Conservation (phyloP, 2,329 filamentous ascomycete species). For the Xylariaceae sp. region DNA sequence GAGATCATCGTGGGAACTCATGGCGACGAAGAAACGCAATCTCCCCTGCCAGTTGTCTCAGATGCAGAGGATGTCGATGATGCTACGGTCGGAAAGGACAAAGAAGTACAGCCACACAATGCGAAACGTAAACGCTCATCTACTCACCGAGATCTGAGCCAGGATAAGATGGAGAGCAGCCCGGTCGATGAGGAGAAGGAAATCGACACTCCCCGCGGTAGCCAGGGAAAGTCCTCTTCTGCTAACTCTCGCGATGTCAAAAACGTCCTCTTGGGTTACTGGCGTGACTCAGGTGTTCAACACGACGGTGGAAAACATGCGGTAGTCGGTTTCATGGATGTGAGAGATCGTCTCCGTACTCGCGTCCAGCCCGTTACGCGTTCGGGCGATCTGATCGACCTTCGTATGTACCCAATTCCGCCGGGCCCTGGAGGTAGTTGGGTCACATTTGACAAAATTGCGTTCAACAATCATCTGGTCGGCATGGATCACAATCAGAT, state of each 20-base stretch:
- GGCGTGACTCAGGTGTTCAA: slow-evolving; percentile 53
- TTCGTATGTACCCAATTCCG: slow-evolving; percentile 43
- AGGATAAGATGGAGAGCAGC: slow-evolving; percentile 41
- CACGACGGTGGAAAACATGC: slow-evolving; percentile 48
- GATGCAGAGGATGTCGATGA: slow-evolving; percentile 42
- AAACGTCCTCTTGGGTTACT: slow-evolving; percentile 51
- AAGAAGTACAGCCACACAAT: slow-evolving; percentile 37
- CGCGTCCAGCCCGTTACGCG: slow-evolving; percentile 49
- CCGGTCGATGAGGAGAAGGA: slow-evolving; percentile 32
- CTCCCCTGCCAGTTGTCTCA: slow-evolving; percentile 32
- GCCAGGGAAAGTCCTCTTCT: slow-evolving; percentile 6
- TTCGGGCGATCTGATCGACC: slow-evolving; percentile 42
- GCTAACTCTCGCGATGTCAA: slow-evolving; percentile 32
- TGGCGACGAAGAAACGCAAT: slow-evolving; percentile 37
- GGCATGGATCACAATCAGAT: slow-evolving; percentile 52
- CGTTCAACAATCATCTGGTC: slow-evolving; percentile 53
- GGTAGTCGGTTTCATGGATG: slow-evolving; percentile 59
- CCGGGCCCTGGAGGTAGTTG: slow-evolving; percentile 58
- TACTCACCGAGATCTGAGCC: slow-evolving; percentile 45
- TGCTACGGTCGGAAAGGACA: slow-evolving; percentile 37
- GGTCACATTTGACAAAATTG: slow-evolving; percentile 58
- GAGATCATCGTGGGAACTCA: slow-evolving; percentile 49
- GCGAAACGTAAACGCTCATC: slow-evolving; percentile 53
- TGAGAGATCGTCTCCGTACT: slow-evolving; percentile 55
- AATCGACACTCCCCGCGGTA: slow-evolving; percentile 4